phyloP scores from a whole-genome alignment of 106 monocot species.

The Allium cepa region DNA sequence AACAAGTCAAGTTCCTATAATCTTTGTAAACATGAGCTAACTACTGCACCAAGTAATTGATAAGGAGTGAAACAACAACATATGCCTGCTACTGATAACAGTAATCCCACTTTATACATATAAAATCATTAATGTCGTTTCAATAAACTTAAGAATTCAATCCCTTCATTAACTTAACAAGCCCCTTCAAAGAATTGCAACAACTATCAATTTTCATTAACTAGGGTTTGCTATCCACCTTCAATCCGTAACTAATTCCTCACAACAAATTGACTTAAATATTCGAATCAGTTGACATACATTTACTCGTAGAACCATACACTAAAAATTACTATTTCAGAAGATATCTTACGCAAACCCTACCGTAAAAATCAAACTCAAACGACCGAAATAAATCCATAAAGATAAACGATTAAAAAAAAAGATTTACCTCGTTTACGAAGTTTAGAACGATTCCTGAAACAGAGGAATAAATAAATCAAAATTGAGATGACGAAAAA shows the following conservation, averaged over 20 bases:
- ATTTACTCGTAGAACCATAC: neutral
- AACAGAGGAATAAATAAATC: neutral
- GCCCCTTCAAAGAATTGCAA: too few species aligned
- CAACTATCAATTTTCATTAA: too few species aligned
- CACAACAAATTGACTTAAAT: neutral
- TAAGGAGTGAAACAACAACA: too few species aligned
- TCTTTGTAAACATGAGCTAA: too few species aligned
- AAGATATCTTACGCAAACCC: neutral
- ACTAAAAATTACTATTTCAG: neutral
- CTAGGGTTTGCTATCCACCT: too few species aligned
- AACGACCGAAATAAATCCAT: neutral
- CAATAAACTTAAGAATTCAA: too few species aligned
- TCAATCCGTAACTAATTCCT: neutral
- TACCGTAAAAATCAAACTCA: neutral
- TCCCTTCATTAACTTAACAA: too few species aligned
- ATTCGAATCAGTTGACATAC: neutral
- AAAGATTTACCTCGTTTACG: constrained; percentile 36
- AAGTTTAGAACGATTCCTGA: constrained; percentile 42
- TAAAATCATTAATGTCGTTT: too few species aligned
- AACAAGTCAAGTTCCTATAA: too few species aligned
- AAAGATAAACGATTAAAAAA: neutral
- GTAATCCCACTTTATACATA: too few species aligned
- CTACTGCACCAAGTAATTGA: too few species aligned
- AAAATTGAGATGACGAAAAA: neutral
- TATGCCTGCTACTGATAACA: too few species aligned